phyloP scores from a whole-genome alignment of 2,329 filamentous ascomycete species.

The Lasiodiplodia hormozganensis region DNA sequence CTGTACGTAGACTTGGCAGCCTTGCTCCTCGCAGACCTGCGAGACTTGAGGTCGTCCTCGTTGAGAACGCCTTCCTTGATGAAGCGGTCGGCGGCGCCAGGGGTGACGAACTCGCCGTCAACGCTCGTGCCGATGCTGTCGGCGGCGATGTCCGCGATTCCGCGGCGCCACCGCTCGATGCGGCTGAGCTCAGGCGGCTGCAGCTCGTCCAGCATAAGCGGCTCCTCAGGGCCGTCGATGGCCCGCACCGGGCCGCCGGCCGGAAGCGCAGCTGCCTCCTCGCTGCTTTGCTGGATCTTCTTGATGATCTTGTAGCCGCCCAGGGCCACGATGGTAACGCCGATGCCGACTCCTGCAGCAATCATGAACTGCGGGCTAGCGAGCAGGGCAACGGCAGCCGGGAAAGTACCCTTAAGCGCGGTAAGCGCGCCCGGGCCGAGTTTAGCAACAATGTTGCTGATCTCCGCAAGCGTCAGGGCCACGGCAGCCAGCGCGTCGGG shows the following conservation, averaged over 20 bases:
- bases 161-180: conserved; percentile 69
- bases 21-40: conserved; percentile 40
- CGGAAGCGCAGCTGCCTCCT: conserved; percentile 39
- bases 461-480: conserved; percentile 88
- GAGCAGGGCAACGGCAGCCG: conserved; percentile 84
- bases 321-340: conserved; percentile 94
- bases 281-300: conserved; percentile 66
- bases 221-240: conserved; percentile 37
- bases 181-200: conserved; percentile 62
- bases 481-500: conserved; percentile 94
- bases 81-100: conserved; percentile 56
- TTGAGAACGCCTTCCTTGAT: conserved; percentile 54
- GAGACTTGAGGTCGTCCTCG: conserved; percentile 55
- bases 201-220: conserved; percentile 60
- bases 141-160: conserved; percentile 65
- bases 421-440: conserved; percentile 82
- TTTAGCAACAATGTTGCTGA: conserved; percentile 81
- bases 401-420: conserved; percentile 79
- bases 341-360: conserved; percentile 84
- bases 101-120: conserved; percentile 71
- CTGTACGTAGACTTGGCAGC: conserved; percentile 36
- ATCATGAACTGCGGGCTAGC: conserved; percentile 94
- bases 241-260: conserved; percentile 32
- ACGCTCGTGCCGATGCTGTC: conserved; percentile 65
- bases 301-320: conserved; percentile 98